Conservation (phyloP, 768 basidiomycete genomes). For the Trametes cingulata region DNA sequence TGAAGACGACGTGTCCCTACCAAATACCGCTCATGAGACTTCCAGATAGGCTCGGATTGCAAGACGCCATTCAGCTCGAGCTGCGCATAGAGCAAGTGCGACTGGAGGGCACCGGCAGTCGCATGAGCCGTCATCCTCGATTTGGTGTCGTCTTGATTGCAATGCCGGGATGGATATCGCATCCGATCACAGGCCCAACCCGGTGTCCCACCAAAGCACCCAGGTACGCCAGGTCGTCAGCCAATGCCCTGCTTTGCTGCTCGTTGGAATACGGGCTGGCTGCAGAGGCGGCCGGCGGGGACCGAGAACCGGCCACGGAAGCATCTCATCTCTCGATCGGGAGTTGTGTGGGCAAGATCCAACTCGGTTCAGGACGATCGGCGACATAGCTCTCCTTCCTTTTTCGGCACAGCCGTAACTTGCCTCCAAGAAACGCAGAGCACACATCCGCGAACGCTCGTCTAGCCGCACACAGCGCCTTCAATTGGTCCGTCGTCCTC, state of each 20-base stretch:
- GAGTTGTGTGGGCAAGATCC: not conserved
- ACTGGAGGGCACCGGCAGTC: too few relatives aligned
- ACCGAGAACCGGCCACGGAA: slow-evolving; percentile 3
- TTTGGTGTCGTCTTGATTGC: not conserved
- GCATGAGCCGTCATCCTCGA: not conserved
- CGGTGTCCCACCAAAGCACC: not conserved
- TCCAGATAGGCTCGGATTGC: too few relatives aligned
- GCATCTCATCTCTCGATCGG: not conserved
- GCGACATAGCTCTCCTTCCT: not conserved
- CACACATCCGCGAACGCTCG: not conserved
- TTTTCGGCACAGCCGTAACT: not conserved
- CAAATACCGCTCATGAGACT: too few relatives aligned
- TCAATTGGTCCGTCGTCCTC: not conserved
- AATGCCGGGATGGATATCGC: not conserved
- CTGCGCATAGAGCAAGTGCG: too few relatives aligned
- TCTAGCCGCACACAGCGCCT: not conserved
- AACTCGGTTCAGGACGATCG: not conserved
- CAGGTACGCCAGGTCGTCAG: not conserved
- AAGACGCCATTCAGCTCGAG: too few relatives aligned
- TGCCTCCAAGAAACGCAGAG: slow-evolving; percentile 1
- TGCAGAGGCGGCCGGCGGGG: not conserved
- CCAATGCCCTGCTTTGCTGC: not conserved
- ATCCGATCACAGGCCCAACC: slow-evolving; percentile 1
- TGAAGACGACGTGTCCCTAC: not conserved
- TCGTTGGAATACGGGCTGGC: not conserved